Conservation (phyloP, 83 land plant species). For the Larix sibirica region DNA sequence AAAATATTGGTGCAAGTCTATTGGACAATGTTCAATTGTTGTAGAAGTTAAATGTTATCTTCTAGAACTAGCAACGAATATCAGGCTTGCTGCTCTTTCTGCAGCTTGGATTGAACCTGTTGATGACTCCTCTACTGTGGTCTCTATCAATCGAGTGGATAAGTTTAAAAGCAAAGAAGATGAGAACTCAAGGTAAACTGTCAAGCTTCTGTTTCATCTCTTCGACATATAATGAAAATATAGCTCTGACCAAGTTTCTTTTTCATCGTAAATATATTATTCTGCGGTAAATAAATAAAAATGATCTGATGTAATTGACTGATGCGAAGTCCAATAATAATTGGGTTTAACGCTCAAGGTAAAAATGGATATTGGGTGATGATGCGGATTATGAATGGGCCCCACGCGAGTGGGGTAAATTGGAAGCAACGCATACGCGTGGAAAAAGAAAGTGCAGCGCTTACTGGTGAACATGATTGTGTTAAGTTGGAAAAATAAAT, state of each 20-base stretch:
- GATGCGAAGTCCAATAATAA: neutral
- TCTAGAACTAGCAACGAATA: no score
- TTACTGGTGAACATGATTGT: neutral
- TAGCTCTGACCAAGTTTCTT: neutral
- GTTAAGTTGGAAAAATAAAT: neutral
- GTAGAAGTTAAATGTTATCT: no score
- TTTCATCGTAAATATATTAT: neutral
- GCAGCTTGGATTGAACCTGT: no score
- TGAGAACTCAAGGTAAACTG: no score
- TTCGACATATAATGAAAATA: no score
- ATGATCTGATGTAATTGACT: no score
- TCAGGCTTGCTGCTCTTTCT: no score
- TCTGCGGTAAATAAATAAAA: neutral
- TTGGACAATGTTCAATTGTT: slow-evolving; percentile 32
- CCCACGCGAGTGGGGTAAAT: neutral
- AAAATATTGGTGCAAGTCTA: slow-evolving; percentile 37
- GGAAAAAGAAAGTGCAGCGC: neutral
- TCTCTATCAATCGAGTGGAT: no score
- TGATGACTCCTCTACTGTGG: no score
- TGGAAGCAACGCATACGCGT: neutral
- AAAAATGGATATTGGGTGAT: neutral
- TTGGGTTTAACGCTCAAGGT: neutral
- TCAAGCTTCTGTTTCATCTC: no score
- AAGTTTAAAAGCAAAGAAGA: no score
- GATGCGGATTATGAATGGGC: neutral